Evolutionary conservation across 805 yeast species (phyloP), one percentile per base, ranked within the genome.

Genomic region (Suhomyces xylopsoci): DNA sequence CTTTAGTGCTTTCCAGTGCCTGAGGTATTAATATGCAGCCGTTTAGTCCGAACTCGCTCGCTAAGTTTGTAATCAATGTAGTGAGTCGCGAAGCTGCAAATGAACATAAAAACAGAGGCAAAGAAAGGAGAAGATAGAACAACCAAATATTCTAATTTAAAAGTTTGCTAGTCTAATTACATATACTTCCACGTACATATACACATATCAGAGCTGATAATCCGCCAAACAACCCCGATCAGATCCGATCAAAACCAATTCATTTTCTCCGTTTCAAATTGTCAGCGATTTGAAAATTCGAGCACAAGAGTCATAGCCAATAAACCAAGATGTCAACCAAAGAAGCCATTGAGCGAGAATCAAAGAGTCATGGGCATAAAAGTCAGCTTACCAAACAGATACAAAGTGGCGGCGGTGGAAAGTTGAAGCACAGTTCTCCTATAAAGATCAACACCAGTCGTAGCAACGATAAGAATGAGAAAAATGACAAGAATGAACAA

Each of bases 321-420:
- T 4, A 2, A 28, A 10, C 14, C 3, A 12, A 28, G 15, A 36
- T 36, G 41, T 36, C 41, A 15, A 9, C 14, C 32, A 28, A 28
- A 12, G 32, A 28, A 28, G 32, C 32, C 32, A 28, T 28, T 28
- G 32, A 28, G 41, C 19, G 20, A 36, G 41, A 36, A 36, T 34
- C 38, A 10, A 36, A 36, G 41, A n/a, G 19, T 9, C 17, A 36
- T 5, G 17, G 9, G 20, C 41, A 7, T 20, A 32, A 36, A 38
- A 47, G 43, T 25, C 42, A 34, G 12, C 49, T 47, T 20, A 47
- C 43, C 15, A 47, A 32, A 5, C 49, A 59, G 30, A 51, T 52
- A 6, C 42, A 50, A 36, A 36, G 41, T 36, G 17, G 41, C 9
- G 12, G 19, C 9, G 28, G 10, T 26, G 28, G 28, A 4, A 26